phyloP scores from a whole-genome alignment of 495 filamentous ascomycete genomes.

The Neurospora sp. region DNA sequence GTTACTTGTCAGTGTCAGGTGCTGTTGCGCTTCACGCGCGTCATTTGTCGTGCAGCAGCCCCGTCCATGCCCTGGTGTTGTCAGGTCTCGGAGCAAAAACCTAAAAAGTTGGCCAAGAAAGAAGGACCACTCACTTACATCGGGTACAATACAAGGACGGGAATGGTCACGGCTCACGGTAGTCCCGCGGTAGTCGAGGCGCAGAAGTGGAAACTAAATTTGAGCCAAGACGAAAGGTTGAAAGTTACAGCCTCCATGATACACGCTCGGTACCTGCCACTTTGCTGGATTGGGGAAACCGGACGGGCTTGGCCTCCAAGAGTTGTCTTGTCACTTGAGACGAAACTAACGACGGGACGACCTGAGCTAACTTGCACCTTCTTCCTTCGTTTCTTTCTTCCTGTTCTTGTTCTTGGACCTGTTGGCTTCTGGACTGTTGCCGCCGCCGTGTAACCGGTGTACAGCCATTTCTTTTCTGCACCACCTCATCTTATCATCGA shows the following conservation, averaged over 20 bases:
- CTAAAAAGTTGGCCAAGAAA: background rate
- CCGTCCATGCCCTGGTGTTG: background rate
- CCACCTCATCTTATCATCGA: background rate
- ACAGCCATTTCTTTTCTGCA: background rate
- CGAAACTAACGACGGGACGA: background rate
- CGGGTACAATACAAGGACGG: background rate
- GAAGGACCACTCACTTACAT: background rate
- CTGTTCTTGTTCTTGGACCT: background rate
- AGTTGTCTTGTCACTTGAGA: background rate
- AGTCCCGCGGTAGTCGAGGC: background rate
- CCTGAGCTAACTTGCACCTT: background rate
- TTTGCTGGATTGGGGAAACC: background rate
- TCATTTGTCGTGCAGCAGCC: conserved; percentile 3
- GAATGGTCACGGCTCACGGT: background rate
- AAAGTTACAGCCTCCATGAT: background rate
- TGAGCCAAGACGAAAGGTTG: background rate
- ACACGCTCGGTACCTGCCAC: background rate
- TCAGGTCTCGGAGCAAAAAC: background rate
- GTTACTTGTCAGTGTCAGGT: background rate
- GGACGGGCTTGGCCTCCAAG: background rate
- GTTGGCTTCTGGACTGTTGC: background rate
- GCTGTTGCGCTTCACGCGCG: conserved; percentile 10
- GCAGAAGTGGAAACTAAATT: background rate
- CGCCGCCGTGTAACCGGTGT: background rate
- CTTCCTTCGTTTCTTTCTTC: background rate